A percentile compares a stretch with the other conserved stretches of the same genome.
Conservation (phyloP, 78 protist species). For the Dictyostelium purpureum region DNA sequence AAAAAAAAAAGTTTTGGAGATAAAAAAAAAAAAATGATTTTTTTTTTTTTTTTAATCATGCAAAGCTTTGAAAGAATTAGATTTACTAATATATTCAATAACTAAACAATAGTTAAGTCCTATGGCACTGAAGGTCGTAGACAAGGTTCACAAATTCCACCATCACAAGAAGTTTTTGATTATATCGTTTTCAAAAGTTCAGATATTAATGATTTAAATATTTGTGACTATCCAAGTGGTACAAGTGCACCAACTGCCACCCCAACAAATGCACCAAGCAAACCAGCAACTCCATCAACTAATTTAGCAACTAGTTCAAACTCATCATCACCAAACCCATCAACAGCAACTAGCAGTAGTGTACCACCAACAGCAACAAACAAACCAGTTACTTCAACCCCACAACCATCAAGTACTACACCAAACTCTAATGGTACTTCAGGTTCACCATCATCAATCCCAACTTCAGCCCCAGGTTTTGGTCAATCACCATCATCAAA, state of each 20-base stretch:
- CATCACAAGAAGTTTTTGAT: slow-evolving; percentile 63
- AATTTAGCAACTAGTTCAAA: background rate
- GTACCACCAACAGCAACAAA: background rate
- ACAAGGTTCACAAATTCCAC: slow-evolving; percentile 13
- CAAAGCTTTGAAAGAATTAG: background rate
- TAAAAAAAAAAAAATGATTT: background rate
- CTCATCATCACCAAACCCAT: background rate
- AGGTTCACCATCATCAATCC: background rate
- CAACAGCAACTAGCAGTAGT: background rate
- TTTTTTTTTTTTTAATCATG: background rate
- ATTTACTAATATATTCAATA: background rate
- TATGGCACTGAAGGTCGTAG: slow-evolving; percentile 66
- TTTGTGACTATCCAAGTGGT: slow-evolving; percentile 40
- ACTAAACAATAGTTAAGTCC: slow-evolving; percentile 6
- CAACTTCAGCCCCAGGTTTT: background rate
- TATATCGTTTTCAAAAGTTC: slow-evolving; percentile 69
- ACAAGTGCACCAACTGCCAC: background rate
- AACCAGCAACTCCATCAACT: background rate
- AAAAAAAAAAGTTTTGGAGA: background rate
- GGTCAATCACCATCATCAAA: background rate
- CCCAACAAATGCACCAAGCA: background rate
- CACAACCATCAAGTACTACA: background rate
- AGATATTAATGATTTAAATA: slow-evolving; percentile 57
- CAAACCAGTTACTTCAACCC: background rate
- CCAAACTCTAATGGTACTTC: background rate